Conservation (phyloP, 805 yeast genomes). For the Helenozyma rhizophorensis region DNA sequence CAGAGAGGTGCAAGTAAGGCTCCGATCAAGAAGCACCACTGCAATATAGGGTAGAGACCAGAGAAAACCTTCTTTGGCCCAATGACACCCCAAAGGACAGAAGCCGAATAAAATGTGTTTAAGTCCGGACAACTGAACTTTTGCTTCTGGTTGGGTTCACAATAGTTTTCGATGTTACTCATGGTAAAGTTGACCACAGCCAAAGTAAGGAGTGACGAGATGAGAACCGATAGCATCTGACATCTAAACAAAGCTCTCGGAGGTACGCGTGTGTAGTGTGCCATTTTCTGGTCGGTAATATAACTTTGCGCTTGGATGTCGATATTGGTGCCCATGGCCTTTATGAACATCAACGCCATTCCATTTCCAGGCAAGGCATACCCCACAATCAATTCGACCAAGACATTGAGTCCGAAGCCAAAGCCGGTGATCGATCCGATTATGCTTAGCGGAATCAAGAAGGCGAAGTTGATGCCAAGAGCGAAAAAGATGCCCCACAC, state of each 20-base stretch:
- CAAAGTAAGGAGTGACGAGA: background rate
- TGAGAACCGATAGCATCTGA: conserved; percentile 2
- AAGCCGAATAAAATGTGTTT: background rate
- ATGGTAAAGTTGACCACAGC: background rate
- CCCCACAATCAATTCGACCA: too few species aligned
- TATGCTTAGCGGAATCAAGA: conserved; percentile 20
- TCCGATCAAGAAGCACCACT: too few species aligned
- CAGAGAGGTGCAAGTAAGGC: too few species aligned
- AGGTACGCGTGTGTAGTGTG: conserved; percentile 21
- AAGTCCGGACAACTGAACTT: background rate
- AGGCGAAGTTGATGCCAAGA: conserved; percentile 18
- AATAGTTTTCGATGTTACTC: background rate
- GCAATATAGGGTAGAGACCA: too few species aligned
- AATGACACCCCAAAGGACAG: background rate
- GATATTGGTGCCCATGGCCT: background rate
- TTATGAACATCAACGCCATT: conserved; percentile 18
- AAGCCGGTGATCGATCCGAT: too few species aligned
- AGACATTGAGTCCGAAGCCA: too few species aligned
- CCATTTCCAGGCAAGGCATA: too few species aligned
- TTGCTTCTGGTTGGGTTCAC: background rate
- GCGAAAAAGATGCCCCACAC: conserved; percentile 21
- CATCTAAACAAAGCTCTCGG: conserved; percentile 21
- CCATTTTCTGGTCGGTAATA: conserved; percentile 11
- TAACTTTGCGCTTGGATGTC: background rate
- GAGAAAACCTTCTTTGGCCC: background rate